phyloP scores from a whole-genome alignment of 495 filamentous ascomycete species.

The Penicillium simplicissimum region DNA sequence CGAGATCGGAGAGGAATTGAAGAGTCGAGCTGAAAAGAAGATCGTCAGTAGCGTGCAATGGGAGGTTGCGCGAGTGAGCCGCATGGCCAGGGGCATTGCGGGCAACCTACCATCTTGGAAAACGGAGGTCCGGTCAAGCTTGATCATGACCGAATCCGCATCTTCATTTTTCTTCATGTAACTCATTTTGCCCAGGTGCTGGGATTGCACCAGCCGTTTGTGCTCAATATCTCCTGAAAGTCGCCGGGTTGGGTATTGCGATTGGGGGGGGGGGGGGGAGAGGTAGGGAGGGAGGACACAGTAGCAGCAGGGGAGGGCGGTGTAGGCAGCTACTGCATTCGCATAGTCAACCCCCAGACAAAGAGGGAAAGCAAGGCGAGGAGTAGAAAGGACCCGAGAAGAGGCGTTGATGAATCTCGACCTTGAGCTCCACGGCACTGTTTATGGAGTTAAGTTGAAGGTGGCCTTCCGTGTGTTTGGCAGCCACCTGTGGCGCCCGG shows the following conservation, averaged over 20 bases:
- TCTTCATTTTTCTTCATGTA: slow-evolving; percentile 99
- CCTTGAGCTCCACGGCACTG: slow-evolving; percentile 28
- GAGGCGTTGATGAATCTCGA: slow-evolving; percentile 23
- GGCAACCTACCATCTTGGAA: slow-evolving; percentile 89
- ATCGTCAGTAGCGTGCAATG: slow-evolving; percentile 22
- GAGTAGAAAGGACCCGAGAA: slow-evolving; percentile 10
- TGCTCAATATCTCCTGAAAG: slow-evolving; percentile 27
- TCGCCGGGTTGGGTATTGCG: slow-evolving; percentile 23
- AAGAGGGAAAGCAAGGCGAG: slow-evolving; percentile 2
- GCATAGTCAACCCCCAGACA: slow-evolving; percentile 24
- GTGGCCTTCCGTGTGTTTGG: slow-evolving; percentile 52
- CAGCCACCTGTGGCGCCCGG: slow-evolving; percentile 32
- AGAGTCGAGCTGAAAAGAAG: slow-evolving; percentile 75
- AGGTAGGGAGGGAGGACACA: slow-evolving; percentile 31
- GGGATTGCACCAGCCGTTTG: slow-evolving; percentile 37
- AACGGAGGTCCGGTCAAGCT: slow-evolving; percentile 95
- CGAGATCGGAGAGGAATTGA: slow-evolving; percentile 94
- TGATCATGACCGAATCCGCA: slow-evolving; percentile 86
- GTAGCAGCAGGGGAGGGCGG: slow-evolving; percentile 35
- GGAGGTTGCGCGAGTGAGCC: slow-evolving; percentile 15
- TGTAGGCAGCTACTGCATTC: slow-evolving; percentile 32
- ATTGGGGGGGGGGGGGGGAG: slow-evolving; percentile 19
- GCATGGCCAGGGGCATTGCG: slow-evolving; percentile 27
- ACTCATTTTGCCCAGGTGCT: slow-evolving; percentile 65
- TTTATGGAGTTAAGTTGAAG: slow-evolving; percentile 45